phyloP scores from a whole-genome alignment of 805 yeast genomes.

The Monosporozyma aerobia region DNA sequence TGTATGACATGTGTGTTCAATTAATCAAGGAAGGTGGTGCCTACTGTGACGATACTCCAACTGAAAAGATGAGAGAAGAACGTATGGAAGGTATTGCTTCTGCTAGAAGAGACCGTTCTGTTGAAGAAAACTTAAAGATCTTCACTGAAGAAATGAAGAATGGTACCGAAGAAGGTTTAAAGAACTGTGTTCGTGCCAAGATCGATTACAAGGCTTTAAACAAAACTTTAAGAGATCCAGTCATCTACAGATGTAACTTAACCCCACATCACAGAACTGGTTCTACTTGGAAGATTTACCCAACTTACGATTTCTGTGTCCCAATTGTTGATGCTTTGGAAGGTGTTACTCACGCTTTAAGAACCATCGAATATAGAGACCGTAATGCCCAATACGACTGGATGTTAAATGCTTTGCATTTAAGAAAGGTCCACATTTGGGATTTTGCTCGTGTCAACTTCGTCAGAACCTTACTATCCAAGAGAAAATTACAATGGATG shows the following conservation, averaged over 20 bases:
- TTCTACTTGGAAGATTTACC: constrained; percentile 86
- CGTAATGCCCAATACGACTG: constrained; percentile 97
- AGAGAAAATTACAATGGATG: constrained; percentile 98
- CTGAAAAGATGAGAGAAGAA: constrained; percentile 94
- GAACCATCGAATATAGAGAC: constrained; percentile 98
- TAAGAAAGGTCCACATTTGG: constrained; percentile 95
- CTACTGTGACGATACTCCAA: constrained; percentile 93
- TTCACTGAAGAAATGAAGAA: constrained; percentile 88
- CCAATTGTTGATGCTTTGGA: constrained; percentile 93
- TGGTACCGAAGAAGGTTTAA: constrained; percentile 87
- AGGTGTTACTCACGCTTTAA: constrained; percentile 95
- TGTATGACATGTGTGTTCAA: constrained; percentile 79
- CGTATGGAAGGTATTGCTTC: constrained; percentile 96
- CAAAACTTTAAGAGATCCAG: constrained; percentile 97
- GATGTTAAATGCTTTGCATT: constrained; percentile 71
- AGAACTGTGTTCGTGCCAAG: constrained; percentile 93
- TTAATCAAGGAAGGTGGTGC: constrained; percentile 94
- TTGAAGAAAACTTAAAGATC: constrained; percentile 82
- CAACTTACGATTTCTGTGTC: constrained; percentile 97
- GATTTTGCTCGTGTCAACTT: constrained; percentile 97
- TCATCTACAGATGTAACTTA: constrained; percentile 91
- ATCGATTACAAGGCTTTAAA: constrained; percentile 84
- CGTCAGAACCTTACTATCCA: constrained; percentile 87
- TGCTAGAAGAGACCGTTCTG: constrained; percentile 81
- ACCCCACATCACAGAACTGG: constrained; percentile 99